Conservation (phyloP, 2,329 filamentous ascomycete species). For the Volutella citrinella region DNA sequence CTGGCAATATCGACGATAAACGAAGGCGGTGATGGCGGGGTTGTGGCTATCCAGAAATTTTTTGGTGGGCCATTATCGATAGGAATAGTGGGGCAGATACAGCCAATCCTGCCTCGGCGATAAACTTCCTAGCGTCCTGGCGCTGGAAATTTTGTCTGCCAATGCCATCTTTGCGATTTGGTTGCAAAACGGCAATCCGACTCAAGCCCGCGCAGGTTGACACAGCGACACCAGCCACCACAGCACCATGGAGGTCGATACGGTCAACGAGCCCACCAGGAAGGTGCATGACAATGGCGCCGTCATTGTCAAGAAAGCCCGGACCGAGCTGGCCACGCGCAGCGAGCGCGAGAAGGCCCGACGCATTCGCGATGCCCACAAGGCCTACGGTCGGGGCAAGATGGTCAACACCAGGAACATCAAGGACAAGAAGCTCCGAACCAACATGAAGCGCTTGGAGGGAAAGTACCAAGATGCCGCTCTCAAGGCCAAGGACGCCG, state of each 20-base stretch:
- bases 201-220: too few relatives aligned
- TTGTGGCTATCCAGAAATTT: constrained; percentile 38
- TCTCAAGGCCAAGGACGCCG: constrained; percentile 86
- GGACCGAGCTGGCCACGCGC: constrained; percentile 51
- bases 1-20: constrained; percentile 26
- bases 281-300: constrained; percentile 51
- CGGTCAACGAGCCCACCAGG: constrained; percentile 31
- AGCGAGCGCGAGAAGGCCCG: constrained; percentile 49
- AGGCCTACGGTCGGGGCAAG: constrained; percentile 80
- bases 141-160: constrained; percentile 34
- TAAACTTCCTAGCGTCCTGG: constrained; percentile 20
- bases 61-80: constrained; percentile 37
- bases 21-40: constrained; percentile 33
- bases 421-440: constrained; percentile 85
- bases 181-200: too few relatives aligned
- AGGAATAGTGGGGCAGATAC: constrained; percentile 10
- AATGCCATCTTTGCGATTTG: too few relatives aligned
- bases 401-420: constrained; percentile 69
- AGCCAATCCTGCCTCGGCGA: constrained; percentile 26
- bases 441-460: constrained; percentile 76
- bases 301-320: constrained; percentile 44
- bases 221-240: too few relatives aligned
- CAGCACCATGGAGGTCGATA: constrained; percentile 40
- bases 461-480: constrained; percentile 77
- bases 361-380: constrained; percentile 61